Evolutionary conservation across 2,329 filamentous ascomycete genomes (phyloP).

Genomic region (Podosphaera aphanis): DNA sequence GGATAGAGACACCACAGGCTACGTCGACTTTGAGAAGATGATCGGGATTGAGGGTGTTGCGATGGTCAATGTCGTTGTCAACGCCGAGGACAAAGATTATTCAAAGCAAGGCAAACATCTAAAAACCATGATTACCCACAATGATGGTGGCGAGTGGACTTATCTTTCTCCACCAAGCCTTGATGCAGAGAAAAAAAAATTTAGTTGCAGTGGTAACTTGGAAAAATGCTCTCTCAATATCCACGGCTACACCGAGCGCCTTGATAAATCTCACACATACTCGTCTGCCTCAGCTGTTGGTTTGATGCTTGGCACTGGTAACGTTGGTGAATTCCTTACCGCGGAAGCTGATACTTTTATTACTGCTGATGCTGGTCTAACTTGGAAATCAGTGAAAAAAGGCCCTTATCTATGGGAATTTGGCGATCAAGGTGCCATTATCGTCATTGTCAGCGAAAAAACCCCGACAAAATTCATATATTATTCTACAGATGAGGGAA

Average conservation of each 20-base stretch:
- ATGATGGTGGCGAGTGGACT: slow-evolving; percentile 77
- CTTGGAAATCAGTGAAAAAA: slow-evolving; percentile 67
- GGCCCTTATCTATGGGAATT: slow-evolving; percentile 84
- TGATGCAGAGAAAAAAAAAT: slow-evolving; percentile 48
- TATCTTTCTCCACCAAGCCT: slow-evolving; percentile 48
- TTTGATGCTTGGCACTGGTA: slow-evolving; percentile 75
- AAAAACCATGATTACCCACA: slow-evolving; percentile 84
- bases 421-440: slow-evolving; percentile 80
- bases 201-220: slow-evolving; percentile 39
- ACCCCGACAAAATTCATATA: slow-evolving; percentile 43
- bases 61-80: slow-evolving; percentile 66
- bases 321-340: slow-evolving; percentile 41
- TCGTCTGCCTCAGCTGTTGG: slow-evolving; percentile 75
- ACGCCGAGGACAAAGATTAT: slow-evolving; percentile 31
- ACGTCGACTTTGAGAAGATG: slow-evolving; percentile 93
- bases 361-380: slow-evolving; percentile 73
- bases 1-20: slow-evolving; percentile 55
- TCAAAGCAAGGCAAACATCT: slow-evolving; percentile 51
- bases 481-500: slow-evolving; percentile 64
- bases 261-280: slow-evolving; percentile 61
- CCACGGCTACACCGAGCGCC: slow-evolving; percentile 83
- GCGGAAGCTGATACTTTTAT: slow-evolving; percentile 67
- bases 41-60: slow-evolving; percentile 74
- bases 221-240: slow-evolving; percentile 69
- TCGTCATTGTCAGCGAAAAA: slow-evolving; percentile 60